A percentile compares a stretch with the other conserved stretches of the same genome.
Conservation (phyloP, 2,329 filamentous ascomycete genomes). For the Sporothrix brunneoviolacea region DNA sequence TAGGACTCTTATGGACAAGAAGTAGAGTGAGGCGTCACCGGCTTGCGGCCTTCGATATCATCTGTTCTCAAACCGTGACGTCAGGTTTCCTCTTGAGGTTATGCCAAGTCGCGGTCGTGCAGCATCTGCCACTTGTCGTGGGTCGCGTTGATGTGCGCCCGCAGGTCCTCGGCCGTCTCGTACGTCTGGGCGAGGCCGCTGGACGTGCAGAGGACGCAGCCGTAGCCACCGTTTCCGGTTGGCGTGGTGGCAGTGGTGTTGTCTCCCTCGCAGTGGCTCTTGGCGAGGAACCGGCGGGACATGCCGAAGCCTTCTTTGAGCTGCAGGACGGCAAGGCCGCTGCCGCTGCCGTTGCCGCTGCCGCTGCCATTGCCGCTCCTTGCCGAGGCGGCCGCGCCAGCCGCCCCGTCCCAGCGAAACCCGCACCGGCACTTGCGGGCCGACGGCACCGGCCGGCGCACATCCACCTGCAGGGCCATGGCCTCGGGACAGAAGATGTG, state of each 20-base stretch:
- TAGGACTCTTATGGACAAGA: too few relatives aligned
- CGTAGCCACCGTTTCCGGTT: constrained; percentile 24
- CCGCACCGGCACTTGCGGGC: constrained; percentile 28
- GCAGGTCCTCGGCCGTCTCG: constrained; percentile 25
- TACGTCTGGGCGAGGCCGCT: constrained; percentile 30
- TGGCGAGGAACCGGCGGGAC: constrained; percentile 33
- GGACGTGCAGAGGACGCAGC: constrained; percentile 35
- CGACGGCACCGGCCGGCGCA: constrained; percentile 23
- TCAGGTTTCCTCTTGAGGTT: too few relatives aligned
- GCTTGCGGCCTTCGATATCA: too few relatives aligned
- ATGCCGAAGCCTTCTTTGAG: constrained; percentile 35
- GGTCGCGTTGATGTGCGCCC: constrained; percentile 29
- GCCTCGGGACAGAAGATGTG: constrained; percentile 35
- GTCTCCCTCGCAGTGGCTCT: constrained; percentile 32
- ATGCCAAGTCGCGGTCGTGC: constrained; percentile 31
- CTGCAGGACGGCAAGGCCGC: constrained; percentile 12
- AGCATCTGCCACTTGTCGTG: constrained; percentile 39
- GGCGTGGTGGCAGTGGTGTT: not conserved
- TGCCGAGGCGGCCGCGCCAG: too few relatives aligned
- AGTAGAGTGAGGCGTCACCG: too few relatives aligned
- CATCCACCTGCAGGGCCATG: constrained; percentile 33
- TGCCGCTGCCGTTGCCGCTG: not conserved
- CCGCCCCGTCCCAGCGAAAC: constrained; percentile 27
- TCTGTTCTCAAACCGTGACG: too few relatives aligned
- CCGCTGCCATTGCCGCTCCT: not conserved